Percentiles rank a stretch among this genome's conserved stretches.
Conservation (phyloP, 2,329 filamentous ascomycete species). For the Cladosporium halotolerans region DNA sequence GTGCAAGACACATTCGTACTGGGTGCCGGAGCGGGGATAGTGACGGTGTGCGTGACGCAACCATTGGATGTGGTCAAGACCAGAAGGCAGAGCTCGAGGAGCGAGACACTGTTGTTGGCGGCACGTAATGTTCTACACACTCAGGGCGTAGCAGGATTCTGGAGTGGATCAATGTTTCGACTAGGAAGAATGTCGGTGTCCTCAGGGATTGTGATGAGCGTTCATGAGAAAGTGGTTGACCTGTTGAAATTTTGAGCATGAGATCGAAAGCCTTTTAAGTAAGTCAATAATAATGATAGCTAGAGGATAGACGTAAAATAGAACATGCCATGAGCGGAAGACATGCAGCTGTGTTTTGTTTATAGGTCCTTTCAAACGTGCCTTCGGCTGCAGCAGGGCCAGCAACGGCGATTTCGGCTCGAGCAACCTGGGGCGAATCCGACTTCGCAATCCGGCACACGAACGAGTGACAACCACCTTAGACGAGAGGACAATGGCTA, state of each 20-base stretch:
- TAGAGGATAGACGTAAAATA: no score
- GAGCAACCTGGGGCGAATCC: no score
- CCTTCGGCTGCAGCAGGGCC: no score
- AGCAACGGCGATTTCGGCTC: no score
- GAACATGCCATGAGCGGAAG: no score
- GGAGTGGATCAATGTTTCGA: slow-evolving; percentile 7
- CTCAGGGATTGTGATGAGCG: slow-evolving; percentile 6
- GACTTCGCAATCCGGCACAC: no score
- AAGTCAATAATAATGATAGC: neutral
- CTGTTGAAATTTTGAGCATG: no score
- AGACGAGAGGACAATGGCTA: no score
- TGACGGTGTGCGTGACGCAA: slow-evolving; percentile 38
- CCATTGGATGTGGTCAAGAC: slow-evolving; percentile 41
- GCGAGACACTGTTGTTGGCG: slow-evolving; percentile 1
- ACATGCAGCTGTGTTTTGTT: no score
- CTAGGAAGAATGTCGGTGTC: slow-evolving; percentile 8
- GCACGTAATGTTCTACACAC: neutral
- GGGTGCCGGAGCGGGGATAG: slow-evolving; percentile 26
- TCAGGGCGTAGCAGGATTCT: slow-evolving; percentile 2
- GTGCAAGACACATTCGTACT: slow-evolving; percentile 21
- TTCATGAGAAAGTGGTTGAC: slow-evolving; percentile 6
- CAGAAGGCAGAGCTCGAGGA: slow-evolving; percentile 25
- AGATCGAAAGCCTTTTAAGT: no score
- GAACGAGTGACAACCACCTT: no score
- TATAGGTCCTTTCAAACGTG: no score